A percentile compares a stretch with the other conserved stretches of the same genome.
phyloP scores from a whole-genome alignment of 257 asterid species.

The Solanum appendiculatum region DNA sequence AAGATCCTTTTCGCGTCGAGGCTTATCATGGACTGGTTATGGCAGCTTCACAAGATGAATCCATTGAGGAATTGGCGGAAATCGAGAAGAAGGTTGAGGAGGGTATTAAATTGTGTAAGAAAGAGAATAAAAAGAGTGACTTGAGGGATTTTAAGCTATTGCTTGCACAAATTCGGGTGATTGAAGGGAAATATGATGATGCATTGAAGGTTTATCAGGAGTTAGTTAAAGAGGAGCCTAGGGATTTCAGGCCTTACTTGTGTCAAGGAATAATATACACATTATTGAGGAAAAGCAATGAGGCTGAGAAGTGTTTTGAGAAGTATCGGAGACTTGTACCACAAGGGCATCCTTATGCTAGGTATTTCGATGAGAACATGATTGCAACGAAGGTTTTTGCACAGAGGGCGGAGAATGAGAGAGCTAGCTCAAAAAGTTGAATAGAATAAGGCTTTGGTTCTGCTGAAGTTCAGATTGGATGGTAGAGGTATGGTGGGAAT shows the following conservation, averaged over 20 bases:
- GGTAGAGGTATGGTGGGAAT: background rate
- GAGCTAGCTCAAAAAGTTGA: slow-evolving; percentile 35
- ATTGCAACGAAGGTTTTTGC: slow-evolving; percentile 75
- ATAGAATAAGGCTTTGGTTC: background rate
- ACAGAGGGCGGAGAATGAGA: slow-evolving; percentile 62
- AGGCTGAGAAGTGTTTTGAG: slow-evolving; percentile 80
- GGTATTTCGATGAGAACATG: slow-evolving; percentile 81
- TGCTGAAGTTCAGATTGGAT: background rate
- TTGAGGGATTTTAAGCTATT: slow-evolving; percentile 75
- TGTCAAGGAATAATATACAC: slow-evolving; percentile 88
- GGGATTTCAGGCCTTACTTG: slow-evolving; percentile 87
- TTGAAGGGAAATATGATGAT: slow-evolving; percentile 50
- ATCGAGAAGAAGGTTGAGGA: slow-evolving; percentile 43
- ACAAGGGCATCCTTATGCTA: slow-evolving; percentile 71
- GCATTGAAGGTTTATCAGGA: slow-evolving; percentile 62
- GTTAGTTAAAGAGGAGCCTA: slow-evolving; percentile 78
- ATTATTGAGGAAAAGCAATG: slow-evolving; percentile 52
- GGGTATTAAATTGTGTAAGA: slow-evolving; percentile 48
- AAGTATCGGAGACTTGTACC: slow-evolving; percentile 80
- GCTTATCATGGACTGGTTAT: slow-evolving; percentile 89
- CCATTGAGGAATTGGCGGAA: slow-evolving; percentile 27
- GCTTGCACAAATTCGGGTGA: slow-evolving; percentile 76
- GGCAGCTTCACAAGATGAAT: slow-evolving; percentile 55
- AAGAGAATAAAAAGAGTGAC: slow-evolving; percentile 38
- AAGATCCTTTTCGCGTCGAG: slow-evolving; percentile 69